phyloP scores from a whole-genome alignment of 352 stramenopile genomes.

The Phytophthora agathidicida region DNA sequence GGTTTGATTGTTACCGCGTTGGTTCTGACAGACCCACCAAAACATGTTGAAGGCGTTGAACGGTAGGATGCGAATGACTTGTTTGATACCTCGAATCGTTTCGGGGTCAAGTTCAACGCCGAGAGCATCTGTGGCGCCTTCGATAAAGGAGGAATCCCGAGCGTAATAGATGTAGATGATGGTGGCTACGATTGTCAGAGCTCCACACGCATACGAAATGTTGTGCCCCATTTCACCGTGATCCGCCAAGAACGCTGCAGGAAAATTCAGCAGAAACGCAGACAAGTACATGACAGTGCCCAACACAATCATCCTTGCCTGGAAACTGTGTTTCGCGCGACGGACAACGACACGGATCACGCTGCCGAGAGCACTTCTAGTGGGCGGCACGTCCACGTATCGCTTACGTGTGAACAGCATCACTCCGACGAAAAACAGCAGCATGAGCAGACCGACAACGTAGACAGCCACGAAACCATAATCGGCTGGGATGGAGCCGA shows the following conservation, averaged over 20 bases:
- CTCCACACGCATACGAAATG: slow-evolving; percentile 52
- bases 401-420: slow-evolving; percentile 47
- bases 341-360: slow-evolving; percentile 46
- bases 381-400: slow-evolving; percentile 57
- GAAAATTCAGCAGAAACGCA: slow-evolving; percentile 60
- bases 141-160: slow-evolving; percentile 52
- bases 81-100: slow-evolving; percentile 56
- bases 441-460: slow-evolving; percentile 50
- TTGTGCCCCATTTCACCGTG: slow-evolving; percentile 41
- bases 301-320: slow-evolving; percentile 42
- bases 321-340: slow-evolving; percentile 29
- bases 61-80: slow-evolving; percentile 37
- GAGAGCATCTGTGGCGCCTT: slow-evolving; percentile 42
- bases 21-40: slow-evolving; percentile 64
- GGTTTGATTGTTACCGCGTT: slow-evolving; percentile 67
- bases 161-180: slow-evolving; percentile 58
- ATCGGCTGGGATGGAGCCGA: slow-evolving; percentile 49
- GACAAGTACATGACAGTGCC: slow-evolving; percentile 44
- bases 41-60: slow-evolving; percentile 60
- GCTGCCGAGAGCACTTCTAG: slow-evolving; percentile 47
- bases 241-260: slow-evolving; percentile 53
- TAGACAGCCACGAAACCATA: slow-evolving; percentile 62
- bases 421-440: slow-evolving; percentile 46
- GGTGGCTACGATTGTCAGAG: slow-evolving; percentile 39
- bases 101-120: slow-evolving; percentile 48